Evolutionary conservation across 2,329 filamentous ascomycete species (phyloP).

Genomic region (Lachnellula suecica): DNA sequence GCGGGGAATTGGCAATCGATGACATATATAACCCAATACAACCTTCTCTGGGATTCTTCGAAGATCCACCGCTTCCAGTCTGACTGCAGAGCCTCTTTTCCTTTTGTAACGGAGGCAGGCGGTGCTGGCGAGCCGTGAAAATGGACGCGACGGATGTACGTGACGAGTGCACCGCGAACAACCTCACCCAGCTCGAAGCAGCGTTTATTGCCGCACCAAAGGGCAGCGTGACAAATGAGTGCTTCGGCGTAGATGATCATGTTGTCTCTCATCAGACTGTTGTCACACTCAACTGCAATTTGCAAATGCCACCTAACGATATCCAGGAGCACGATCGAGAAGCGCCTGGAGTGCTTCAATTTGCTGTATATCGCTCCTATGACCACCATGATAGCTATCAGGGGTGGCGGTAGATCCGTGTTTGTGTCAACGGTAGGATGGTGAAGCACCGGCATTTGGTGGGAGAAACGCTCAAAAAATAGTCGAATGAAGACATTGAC

Average conservation of each 20-base stretch:
- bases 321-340: constrained; percentile 25
- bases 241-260: constrained; percentile 27
- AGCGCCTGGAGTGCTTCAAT: constrained; percentile 22
- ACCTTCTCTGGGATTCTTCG: constrained; percentile 20
- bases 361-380: constrained; percentile 25
- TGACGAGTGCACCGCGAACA: constrained; percentile 23
- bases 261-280: constrained; percentile 21
- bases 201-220: constrained; percentile 29
- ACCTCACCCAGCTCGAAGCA: constrained; percentile 24
- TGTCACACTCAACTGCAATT: constrained; percentile 21
- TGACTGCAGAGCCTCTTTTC: constrained; percentile 5
- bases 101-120: background rate
- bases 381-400: constrained; percentile 23
- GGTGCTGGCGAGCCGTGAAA: constrained; percentile 6
- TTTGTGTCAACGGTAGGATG: constrained; percentile 25
- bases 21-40: constrained; percentile 25
- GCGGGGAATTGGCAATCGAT: constrained; percentile 25
- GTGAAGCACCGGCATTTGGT: constrained; percentile 28
- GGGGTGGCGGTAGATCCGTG: constrained; percentile 21
- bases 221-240: constrained; percentile 21
- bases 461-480: constrained; percentile 26
- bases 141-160: constrained; percentile 18
- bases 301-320: constrained; percentile 24
- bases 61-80: constrained; percentile 23
- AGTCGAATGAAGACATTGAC: constrained; percentile 26